A percentile compares a stretch with the other conserved stretches of the same genome.
Evolutionary conservation across 163 green algal species (phyloP).

Genomic region (Chloromonas sp.): DNA sequence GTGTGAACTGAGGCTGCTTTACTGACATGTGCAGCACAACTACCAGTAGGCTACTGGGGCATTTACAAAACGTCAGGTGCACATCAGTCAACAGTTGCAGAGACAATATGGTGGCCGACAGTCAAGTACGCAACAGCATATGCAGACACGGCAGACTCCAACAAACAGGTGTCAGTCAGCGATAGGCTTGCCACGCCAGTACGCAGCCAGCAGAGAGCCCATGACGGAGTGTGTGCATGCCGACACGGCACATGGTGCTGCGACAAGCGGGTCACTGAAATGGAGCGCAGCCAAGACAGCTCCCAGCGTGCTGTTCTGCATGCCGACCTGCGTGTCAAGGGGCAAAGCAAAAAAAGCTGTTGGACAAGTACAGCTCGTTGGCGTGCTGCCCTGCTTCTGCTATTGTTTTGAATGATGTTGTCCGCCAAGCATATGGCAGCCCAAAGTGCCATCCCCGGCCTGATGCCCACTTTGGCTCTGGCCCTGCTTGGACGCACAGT

Average conservation of each 20-base stretch:
- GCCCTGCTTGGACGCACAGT: no score
- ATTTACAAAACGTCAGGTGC: no score
- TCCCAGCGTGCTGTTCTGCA: slow-evolving; percentile 67
- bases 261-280: slow-evolving; percentile 56
- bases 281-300: slow-evolving; percentile 65
- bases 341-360: background rate
- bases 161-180: background rate
- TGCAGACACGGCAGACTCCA: no score
- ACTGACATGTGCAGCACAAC: no score
- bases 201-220: slow-evolving; percentile 54
- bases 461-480: background rate
- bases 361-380: background rate
- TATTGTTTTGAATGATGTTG: background rate
- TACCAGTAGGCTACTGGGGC: no score
- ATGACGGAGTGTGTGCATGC: slow-evolving; percentile 60
- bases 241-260: slow-evolving; percentile 61
- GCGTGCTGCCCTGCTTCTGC: background rate
- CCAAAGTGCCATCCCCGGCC: no score
- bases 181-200: slow-evolving; percentile 20
- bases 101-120: no score
- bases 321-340: slow-evolving; percentile 39
- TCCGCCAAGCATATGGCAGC: no score
- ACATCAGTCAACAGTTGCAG: no score
- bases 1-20: no score
- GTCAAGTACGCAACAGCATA: no score